Base-by-base conservation (phyloP, 2,329 filamentous ascomycete species). In the Aspergillus sp. region DNA sequence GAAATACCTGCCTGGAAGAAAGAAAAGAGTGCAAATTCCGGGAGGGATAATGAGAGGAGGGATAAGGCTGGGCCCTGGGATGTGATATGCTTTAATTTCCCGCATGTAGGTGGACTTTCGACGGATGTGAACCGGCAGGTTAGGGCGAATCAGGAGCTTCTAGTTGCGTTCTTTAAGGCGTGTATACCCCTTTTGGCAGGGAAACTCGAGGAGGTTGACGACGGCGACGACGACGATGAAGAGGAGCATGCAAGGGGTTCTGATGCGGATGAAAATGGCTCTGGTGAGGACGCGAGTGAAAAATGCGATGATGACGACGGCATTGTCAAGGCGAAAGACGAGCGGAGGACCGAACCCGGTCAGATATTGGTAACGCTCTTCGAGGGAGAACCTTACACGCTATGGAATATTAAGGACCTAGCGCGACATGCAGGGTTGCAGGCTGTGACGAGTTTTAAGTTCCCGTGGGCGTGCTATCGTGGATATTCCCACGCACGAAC, bases 61-160 rank as follows among this genome's bases (percentile, higher is more conserved):
- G 39, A n/a, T 9, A 51, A 37, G 19, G 40, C 68, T 15, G 75
- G 76, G 3, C 74, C 79, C 4, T 93, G 89, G 81, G 87, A 96
- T 73, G 84, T 86, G 56, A 88, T 98, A 61, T 82, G 93, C 64
- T 99, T 98, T 85, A 96, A 97, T 81, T 99, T 99, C 75, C 95
- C 95, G 37, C 95, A 99, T 78, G 90, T 96, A 3, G 95, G 95
- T 62, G 95, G 95, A 46, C 88, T 96, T 68, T 90, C 86, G 63
- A 98, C 89, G 66, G 93, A 98, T 77, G 89, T 97, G 56, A 97
- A 97, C 78, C 84, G 95, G 37, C 95, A 99, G 77, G 92, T 97
- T 14, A 87, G 95, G 56, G 86, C 90, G 73, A 98, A 99, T 77
- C 93, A 96, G 76, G 78, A 81, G 58, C 70, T 82, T 9, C 69